These are phyloP conservation scores for Polygonum maritimum DNA, from an alignment of 148 eudicot genomes.

Conservation along the genomic window DNA sequence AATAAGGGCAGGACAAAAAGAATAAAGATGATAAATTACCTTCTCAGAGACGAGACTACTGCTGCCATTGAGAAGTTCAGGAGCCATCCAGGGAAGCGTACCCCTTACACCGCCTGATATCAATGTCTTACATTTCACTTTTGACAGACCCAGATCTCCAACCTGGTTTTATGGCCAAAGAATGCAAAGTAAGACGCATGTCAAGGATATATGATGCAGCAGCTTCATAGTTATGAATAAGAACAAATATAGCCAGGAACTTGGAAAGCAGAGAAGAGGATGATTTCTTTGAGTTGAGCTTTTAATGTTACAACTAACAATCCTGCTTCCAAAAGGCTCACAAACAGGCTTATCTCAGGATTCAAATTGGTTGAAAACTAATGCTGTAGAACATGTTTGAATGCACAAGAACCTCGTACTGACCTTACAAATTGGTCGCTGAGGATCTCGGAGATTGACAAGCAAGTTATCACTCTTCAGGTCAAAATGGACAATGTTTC, in stretches of 20 bases:
- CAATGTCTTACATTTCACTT: conserved; percentile 10
- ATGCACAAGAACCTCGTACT: conserved; percentile 16
- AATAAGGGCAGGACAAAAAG: too few relatives aligned
- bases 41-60: conserved; percentile 15
- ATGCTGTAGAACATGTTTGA: background rate
- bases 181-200: background rate
- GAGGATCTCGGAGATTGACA: conserved; percentile 96
- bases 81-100: conserved; percentile 16
- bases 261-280: background rate
- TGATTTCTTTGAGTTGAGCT: background rate
- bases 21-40: background rate
- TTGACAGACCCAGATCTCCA: conserved; percentile 17
- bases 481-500: conserved; percentile 93
- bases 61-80: conserved; percentile 14
- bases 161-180: background rate
- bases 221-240: background rate
- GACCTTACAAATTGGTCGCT: conserved; percentile 95
- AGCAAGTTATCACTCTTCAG: conserved; percentile 93
- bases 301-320: background rate
- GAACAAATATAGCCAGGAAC: background rate
- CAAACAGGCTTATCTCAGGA: background rate
- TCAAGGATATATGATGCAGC: background rate
- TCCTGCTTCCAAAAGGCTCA: background rate
- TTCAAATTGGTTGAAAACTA: background rate
- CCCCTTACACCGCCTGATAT: conserved; percentile 14